These are phyloP conservation scores for Boletus sp. DNA, from an alignment of 768 basidiomycete species.

Conservation along the genomic window DNA sequence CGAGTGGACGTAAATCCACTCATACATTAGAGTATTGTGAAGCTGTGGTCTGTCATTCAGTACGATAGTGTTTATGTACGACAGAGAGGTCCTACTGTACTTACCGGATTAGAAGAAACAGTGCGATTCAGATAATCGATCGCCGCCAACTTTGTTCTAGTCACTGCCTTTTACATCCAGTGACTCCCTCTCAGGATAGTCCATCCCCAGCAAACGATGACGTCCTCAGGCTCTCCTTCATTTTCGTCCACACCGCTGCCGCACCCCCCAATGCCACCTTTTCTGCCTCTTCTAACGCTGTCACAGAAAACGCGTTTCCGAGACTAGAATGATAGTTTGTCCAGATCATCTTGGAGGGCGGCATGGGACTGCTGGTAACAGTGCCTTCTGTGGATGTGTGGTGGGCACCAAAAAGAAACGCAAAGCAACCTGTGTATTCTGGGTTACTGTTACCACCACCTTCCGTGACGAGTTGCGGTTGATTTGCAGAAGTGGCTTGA, in stretches of 20 bases:
- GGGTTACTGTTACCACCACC: conserved; percentile 30
- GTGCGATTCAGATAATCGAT: neutral
- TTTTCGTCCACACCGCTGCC: conserved; percentile 42
- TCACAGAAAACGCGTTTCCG: conserved; percentile 36
- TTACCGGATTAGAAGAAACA: neutral
- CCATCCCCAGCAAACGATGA: conserved; percentile 23
- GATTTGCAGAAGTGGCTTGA: conserved; percentile 17
- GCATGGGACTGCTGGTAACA: neutral
- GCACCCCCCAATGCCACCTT: conserved; percentile 51
- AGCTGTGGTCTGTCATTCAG: neutral
- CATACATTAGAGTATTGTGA: neutral
- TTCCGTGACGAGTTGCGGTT: conserved; percentile 46
- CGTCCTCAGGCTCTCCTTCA: conserved; percentile 43
- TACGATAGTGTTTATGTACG: neutral
- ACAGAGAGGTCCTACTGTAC: neutral
- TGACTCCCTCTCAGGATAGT: conserved; percentile 37
- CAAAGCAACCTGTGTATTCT: conserved; percentile 60
- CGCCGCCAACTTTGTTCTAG: neutral
- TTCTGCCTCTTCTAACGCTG: conserved; percentile 43
- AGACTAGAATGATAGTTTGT: conserved; percentile 20
- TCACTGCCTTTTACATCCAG: neutral
- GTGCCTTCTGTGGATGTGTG: neutral
- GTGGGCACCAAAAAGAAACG: conserved; percentile 51
- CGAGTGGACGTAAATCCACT: neutral
- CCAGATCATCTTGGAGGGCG: conserved; percentile 30